Evolutionary conservation across 768 basidiomycete species (phyloP).

Genomic region (Myochromella boudieri): DNA sequence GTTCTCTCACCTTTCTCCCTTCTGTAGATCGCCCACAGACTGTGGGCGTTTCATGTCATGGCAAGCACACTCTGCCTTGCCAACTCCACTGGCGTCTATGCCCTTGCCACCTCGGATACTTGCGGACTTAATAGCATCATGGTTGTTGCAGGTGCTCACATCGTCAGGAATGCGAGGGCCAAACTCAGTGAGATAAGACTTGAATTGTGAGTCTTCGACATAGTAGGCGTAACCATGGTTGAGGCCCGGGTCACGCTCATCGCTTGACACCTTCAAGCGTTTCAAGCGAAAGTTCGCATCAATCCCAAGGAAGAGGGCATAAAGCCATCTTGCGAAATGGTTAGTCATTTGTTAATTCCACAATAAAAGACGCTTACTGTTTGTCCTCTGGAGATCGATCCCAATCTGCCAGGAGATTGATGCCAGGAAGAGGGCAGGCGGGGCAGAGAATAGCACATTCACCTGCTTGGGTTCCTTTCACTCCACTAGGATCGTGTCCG

Average conservation of each 20-base stretch:
- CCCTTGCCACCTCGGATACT: no score
- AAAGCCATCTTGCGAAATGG: constrained; percentile 16
- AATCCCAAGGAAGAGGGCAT: no score
- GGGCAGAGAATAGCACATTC: constrained; percentile 24
- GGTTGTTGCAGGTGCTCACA: no score
- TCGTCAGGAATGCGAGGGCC: no score
- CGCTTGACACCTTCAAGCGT: constrained; percentile 22
- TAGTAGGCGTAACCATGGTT: constrained; percentile 27
- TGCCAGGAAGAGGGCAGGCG: constrained; percentile 26
- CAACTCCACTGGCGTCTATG: no score
- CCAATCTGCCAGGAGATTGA: constrained; percentile 24
- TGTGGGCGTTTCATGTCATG: constrained; percentile 17
- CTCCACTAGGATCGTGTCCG: constrained; percentile 14
- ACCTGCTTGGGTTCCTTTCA: constrained; percentile 12
- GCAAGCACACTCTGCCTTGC: constrained; percentile 16
- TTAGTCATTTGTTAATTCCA: background rate
- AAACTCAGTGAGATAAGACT: constrained; percentile 21
- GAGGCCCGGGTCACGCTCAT: constrained; percentile 24
- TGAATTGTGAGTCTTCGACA: constrained; percentile 23
- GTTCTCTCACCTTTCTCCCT: constrained; percentile 2
- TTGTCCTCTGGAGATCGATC: constrained; percentile 10
- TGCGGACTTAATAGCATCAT: no score
- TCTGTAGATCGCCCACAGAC: constrained; percentile 11
- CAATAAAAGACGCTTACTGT: constrained; percentile 5
- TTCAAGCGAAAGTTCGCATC: constrained; percentile 35